Evolutionary conservation across 169 alveolate genomes (phyloP), one percentile per base, ranked within the genome.

Genomic region (Plasmodium reichenowi): DNA sequence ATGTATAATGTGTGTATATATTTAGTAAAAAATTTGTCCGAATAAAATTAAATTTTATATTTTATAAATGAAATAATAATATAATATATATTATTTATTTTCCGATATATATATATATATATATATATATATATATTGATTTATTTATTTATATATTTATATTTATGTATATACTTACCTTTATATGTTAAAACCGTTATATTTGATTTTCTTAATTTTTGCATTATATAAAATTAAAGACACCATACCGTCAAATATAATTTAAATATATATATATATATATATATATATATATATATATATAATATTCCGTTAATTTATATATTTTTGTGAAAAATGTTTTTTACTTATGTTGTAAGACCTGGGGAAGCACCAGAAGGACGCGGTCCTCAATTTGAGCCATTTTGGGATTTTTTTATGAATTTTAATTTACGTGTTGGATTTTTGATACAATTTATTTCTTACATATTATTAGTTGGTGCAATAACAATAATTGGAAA

Each of bases 291-390:
- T 17, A 8, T 60, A 60, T 60, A 60, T 62, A 62, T 62, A 5
- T 38, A 38, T 38, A 38, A 38, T 5, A 38, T 5, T 38, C 9
- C 8, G 7, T 38, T 7, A 38, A 38, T 38, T 38, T 38, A 38
- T 38, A 38, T 54, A 62, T 22, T 75, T 66, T 74, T 64, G 75
- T 26, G 47, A 32, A 96, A 88, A 60, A 96, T 97, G 98, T 97
- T 88, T 87, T 96, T 97, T 93, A 97, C 98, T 12, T 97, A 97
- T 93, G 98, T 97, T 10, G 98, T 97, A 26, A 95, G 98, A 58
- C 98, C 98, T 56, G 98, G 98, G 17, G 98, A 97, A 94, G 98
- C 98, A 50, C 98, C 98, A 17, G 98, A 96, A 91, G 97, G 98
- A 72, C 95, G 98, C 29, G 97, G 97, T 12, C 98, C 98, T 17